Evolutionary conservation across 805 yeast genomes (phyloP), one percentile per base, ranked within the genome.

Genomic region (Debaryomyces castellii): DNA sequence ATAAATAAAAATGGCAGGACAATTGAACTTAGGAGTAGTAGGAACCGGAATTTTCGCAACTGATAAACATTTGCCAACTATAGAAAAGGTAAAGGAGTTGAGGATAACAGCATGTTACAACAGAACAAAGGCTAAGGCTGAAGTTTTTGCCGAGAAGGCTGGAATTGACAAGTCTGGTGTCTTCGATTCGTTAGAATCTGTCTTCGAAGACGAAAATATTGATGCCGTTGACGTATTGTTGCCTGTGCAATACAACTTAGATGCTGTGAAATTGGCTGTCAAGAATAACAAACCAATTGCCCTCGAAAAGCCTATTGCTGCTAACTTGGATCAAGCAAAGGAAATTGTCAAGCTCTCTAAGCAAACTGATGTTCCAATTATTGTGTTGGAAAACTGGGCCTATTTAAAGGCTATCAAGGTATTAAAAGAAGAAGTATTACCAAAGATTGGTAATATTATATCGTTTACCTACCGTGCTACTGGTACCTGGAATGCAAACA

Each of bases 261-360:
- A 74, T 33, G 83, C 83, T 2, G 85, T 90, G 27, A 74, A 81
- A 57, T 74, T 78, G 53, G 96, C 96, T 2, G 71, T 89, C 44
- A 76, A 78, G 40, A 77, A 86, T 54, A 80, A 82, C 41, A 92
- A 91, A 69, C 94, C 96, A 47, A 74, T 91, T 39, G 74, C 81
- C 32, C 66, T 92, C 58, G 98, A 92, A 64, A 92, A 92, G 69
- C 98, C 98, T 52, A 83, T 92, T 61, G 94, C 97, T 27, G 96
- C 96, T 33, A 83, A 78, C 49, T 64, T 92, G 57, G 78, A 73
- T 9, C 96, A 89, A 62, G 97, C 97, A 18, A 76, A 73, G 49
- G 84, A 87, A 64, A 80, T 92, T 46, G 96, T 91, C 34, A 64
- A 80, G 49, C 59, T 92, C 39, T 71, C 90, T 37, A 76, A 76